Evolutionary conservation across 495 filamentous ascomycete species (phyloP).

Genomic region (Penicillium samsonianum): DNA sequence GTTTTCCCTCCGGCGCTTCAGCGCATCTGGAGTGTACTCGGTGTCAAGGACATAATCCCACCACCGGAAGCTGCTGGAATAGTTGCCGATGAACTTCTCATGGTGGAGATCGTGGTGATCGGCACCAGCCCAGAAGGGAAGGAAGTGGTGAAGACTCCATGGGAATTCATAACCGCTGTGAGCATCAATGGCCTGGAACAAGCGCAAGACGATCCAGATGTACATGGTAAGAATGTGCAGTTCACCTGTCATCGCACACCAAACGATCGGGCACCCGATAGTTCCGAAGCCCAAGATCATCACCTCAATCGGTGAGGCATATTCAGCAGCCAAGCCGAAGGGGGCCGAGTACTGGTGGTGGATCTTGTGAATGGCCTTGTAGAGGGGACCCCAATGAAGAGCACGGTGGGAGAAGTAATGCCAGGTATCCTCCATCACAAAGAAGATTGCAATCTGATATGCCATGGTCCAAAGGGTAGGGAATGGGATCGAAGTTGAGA

Average conservation of each 20-base stretch:
- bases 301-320: slow-evolving; percentile 95
- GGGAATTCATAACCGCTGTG: slow-evolving; percentile 98
- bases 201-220: slow-evolving; percentile 86
- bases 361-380: slow-evolving; percentile 95
- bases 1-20: slow-evolving; percentile 78
- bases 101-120: slow-evolving; percentile 96
- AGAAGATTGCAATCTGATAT: slow-evolving; percentile 91
- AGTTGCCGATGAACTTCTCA: slow-evolving; percentile 97
- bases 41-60: slow-evolving; percentile 96
- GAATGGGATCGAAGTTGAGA: slow-evolving; percentile 88
- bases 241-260: slow-evolving; percentile 79
- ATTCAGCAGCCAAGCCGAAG: slow-evolving; percentile 95
- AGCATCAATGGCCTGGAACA: slow-evolving; percentile 97
- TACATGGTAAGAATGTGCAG: slow-evolving; percentile 98
- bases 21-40: slow-evolving; percentile 84
- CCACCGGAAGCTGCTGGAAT: slow-evolving; percentile 97
- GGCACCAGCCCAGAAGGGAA: slow-evolving; percentile 98
- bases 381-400: slow-evolving; percentile 92
- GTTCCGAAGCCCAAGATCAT: slow-evolving; percentile 96
- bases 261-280: slow-evolving; percentile 79
- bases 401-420: slow-evolving; percentile 97
- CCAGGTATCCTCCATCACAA: slow-evolving; percentile 95
- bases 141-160: slow-evolving; percentile 90
- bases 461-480: slow-evolving; percentile 81
- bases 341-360: slow-evolving; percentile 98